A percentile compares a stretch with the other conserved stretches of the same genome.
phyloP scores from a whole-genome alignment of 1,284 basidiomycete species.

The Leccinum solheimii region DNA sequence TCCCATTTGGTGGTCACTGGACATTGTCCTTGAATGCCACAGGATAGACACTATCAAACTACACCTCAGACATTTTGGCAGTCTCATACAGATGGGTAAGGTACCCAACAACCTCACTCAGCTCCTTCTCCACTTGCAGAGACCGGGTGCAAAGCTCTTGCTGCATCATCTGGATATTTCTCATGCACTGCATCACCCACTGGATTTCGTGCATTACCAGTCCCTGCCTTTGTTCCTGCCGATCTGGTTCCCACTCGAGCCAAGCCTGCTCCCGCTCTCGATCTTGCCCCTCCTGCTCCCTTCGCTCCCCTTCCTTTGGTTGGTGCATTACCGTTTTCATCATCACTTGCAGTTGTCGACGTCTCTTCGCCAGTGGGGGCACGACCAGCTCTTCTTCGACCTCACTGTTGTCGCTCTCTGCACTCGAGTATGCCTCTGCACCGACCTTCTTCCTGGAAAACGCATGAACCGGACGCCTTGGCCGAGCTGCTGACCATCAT shows the following conservation, averaged over 20 bases:
- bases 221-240: not conserved
- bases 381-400: not conserved
- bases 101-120: not conserved
- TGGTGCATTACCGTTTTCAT: not conserved
- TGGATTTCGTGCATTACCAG: not conserved
- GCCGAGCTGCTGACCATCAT: not conserved
- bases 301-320: not conserved
- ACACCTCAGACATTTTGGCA: not conserved
- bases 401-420: not conserved
- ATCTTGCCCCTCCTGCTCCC: too few relatives aligned
- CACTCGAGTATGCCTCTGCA: not conserved
- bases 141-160: not conserved
- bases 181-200: not conserved
- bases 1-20: too few relatives aligned
- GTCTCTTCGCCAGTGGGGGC: not conserved
- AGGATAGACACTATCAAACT: not conserved
- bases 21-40: too few relatives aligned
- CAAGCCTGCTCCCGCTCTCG: too few relatives aligned
- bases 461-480: not conserved
- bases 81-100: not conserved
- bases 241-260: too few relatives aligned
- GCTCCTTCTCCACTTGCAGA: not conserved
- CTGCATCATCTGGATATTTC: not conserved
- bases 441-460: not conserved
- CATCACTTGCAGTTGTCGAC: not conserved